These are phyloP conservation scores for Aspergillus avenaceus DNA, from an alignment of 495 filamentous ascomycete species.

Conservation along the genomic window DNA sequence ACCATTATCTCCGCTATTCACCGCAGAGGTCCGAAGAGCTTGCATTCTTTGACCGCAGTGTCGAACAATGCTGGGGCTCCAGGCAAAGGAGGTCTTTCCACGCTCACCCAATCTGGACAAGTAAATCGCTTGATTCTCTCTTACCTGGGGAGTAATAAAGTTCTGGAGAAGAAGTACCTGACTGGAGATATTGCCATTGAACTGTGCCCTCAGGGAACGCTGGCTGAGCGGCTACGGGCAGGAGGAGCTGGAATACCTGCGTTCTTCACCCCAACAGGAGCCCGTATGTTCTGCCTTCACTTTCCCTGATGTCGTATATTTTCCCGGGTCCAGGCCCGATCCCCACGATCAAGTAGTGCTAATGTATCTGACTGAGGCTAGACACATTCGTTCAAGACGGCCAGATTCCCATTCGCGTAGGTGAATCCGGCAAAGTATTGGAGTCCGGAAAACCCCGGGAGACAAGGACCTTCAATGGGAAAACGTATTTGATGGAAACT, in stretches of 20 bases:
- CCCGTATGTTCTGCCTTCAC: slow-evolving; percentile 42
- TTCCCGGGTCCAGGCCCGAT: too few relatives aligned
- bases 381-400: slow-evolving; percentile 78
- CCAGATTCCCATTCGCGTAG: slow-evolving; percentile 73
- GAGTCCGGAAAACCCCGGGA: slow-evolving; percentile 72
- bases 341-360: too few relatives aligned
- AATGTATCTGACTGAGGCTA: neutral
- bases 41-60: slow-evolving; percentile 75
- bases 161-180: slow-evolving; percentile 79
- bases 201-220: slow-evolving; percentile 82
- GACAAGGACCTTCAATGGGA: slow-evolving; percentile 79
- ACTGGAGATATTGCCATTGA: slow-evolving; percentile 80
- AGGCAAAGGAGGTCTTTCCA: slow-evolving; percentile 68
- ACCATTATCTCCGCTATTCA: slow-evolving; percentile 77
- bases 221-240: slow-evolving; percentile 79
- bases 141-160: slow-evolving; percentile 88
- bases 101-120: slow-evolving; percentile 72
- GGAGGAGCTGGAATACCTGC: slow-evolving; percentile 86
- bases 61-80: slow-evolving; percentile 90
- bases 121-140: slow-evolving; percentile 80
- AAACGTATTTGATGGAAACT: slow-evolving; percentile 81
- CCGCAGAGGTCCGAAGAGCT: slow-evolving; percentile 58
- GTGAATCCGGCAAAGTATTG: slow-evolving; percentile 67
- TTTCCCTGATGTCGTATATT: too few relatives aligned
- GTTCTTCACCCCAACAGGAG: slow-evolving; percentile 85